Evolutionary conservation across 2,329 filamentous ascomycete species (phyloP), one percentile per base, ranked within the genome.

Genomic region (Ramularia endophylla): DNA sequence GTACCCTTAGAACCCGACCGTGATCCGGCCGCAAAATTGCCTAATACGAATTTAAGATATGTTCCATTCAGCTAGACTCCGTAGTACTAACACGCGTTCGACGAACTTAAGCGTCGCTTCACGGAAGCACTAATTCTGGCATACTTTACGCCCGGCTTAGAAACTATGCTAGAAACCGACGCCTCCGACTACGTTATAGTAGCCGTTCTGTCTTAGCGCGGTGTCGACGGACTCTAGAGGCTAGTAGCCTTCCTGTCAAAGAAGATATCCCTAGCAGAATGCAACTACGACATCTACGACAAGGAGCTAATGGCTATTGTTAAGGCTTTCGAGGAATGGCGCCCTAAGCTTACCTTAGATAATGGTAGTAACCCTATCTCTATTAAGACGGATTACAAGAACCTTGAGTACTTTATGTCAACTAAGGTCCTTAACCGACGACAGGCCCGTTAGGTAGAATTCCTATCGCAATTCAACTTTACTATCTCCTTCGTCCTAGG

Each of bases 241-340:
- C 18, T 7, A 12, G 20, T 40, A 2, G 15, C 17, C 2, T 40
- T 22, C 29, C 20, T 32, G 4, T 40, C 28, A 4, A 31, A 33
- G 22, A 40, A 40, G 37, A 40, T 40, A 16, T 7, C 22, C 4
- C 28, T n/a, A n/a, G n/a, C n/a, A n/a, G n/a, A n/a, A n/a, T n/a
- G n/a, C n/a, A n/a, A n/a, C n/a, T n/a, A n/a, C n/a, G n/a, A n/a
- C n/a, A n/a, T n/a, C n/a, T n/a, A n/a, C n/a, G n/a, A n/a, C n/a
- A n/a, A n/a, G n/a, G n/a, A n/a, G n/a, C n/a, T n/a, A n/a, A n/a
- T n/a, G n/a, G n/a, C n/a, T n/a, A n/a, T n/a, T n/a, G n/a, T 40
- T 20, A 32, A 40, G 13, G 27, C 4, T 11, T 40, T 40, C 16
- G 13, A 40, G 9, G 27, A 40, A 15, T 40, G 33, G 37, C 12